Evolutionary conservation across 495 filamentous ascomycete genomes (phyloP), one percentile per base, ranked within the genome.

Genomic region (Apodospora peruviana): DNA sequence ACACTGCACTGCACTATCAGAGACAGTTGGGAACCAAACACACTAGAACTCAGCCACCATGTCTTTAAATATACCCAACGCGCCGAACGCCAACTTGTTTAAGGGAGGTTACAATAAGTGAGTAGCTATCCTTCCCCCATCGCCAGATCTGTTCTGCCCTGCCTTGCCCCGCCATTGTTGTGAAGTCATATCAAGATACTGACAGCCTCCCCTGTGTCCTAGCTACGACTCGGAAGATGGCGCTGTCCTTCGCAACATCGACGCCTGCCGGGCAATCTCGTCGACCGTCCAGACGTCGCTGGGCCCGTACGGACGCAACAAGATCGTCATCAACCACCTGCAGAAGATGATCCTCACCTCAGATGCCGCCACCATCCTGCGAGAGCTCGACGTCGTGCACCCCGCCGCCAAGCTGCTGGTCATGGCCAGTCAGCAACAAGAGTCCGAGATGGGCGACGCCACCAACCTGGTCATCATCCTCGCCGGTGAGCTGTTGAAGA

Each of bases 321-420:
- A 99, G 77, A 96, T 99, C 68, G 88, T 99, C 74, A 96, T 99
- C 78, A 99, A 97, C 73, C 94, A 99, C 74, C 78, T 99, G 50
- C 90, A 96, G 72, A 99, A 99, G 78, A 96, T 97, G 93, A 91
- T 96, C 53, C 79, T 99, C 50, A 99, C 94, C 50, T 96, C 90
- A 39, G 94, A 99, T 65, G 94, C 94, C 34, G 94, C 94, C 53
- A 96, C 93, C 21, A 99, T 99, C 55, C 77, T 99, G 46, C 86
- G 90, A 60, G 94, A 99, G 68, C 79, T 99, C 65, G 94, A 99
- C 63, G 94, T 99, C 39, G 91, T 99, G 24, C 94, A 99, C 71
- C 94, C 94, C 48, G 94, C 94, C 35, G 94, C 94, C 10, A 99
- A 99, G 71, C 75, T 99, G 43, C 73, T 97, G n/a, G 94, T 99